Evolutionary conservation across 1,139 yeast genomes (phyloP), one percentile per base, ranked within the genome.

Genomic region (Protomyces pachydermus): DNA sequence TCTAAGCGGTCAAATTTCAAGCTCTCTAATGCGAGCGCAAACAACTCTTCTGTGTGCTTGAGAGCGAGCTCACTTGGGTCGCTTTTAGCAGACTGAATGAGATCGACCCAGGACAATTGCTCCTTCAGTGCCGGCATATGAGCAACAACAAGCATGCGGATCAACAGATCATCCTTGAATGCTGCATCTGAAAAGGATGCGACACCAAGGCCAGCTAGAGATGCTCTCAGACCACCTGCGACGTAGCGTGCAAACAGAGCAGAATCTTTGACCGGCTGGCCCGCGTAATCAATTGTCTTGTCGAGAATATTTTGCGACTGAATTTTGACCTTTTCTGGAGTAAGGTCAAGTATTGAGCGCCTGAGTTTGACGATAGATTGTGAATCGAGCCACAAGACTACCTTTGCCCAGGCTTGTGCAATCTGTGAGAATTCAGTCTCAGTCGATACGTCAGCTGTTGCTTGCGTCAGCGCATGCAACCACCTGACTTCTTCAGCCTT

Each of bases 61-160:
- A 75, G 71, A 3, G 87, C 82, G 56, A 90, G 74, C 3, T 73
- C 70, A 23, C 87, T 87, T 2, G 96, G 88, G 70, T 91, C 95
- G 37, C 84, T 72, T 4, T 76, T 75, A 10, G 87, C 80, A 63
- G 83, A 78, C 70, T 87, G 84, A 54, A 85, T 85, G 60, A 91
- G 76, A 0, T 88, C 88, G 52, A 91, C 87, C 98, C 98, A 93
- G 16, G 60, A 34, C 8, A 48, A 12, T 4, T 32, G 38, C 23
- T 1, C 88, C 48, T 55, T 65, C 69, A 64, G 53, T 16, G 53
- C 34, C 23, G 66, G 60, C 68, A 82, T 84, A 72, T 88, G 89
- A 10, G 87, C 78, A 10, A 83, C 71, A 34, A 87, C 76, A n/a
- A 88, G 73, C 25, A 84, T 67, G 6, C 78, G 75, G 20, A 80